A percentile compares a stretch with the other conserved stretches of the same genome.
Conservation (phyloP, 1,284 basidiomycete genomes). For the Apiotrichum porosum region DNA sequence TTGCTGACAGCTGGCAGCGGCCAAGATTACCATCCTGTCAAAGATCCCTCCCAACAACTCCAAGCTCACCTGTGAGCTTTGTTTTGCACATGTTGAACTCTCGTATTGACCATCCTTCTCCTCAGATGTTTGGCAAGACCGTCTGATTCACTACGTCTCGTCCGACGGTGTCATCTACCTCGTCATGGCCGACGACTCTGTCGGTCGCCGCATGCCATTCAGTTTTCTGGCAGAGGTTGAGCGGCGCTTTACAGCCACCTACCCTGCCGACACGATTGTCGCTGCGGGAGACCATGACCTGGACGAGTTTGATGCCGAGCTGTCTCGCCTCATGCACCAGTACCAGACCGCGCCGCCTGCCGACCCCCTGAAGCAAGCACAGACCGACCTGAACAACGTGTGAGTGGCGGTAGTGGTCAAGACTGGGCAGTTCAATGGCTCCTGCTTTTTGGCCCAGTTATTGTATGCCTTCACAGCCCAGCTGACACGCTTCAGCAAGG, state of each 20-base stretch:
- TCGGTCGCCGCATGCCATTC: constrained; percentile 87
- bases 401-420: constrained; percentile 17
- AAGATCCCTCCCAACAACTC: constrained; percentile 55
- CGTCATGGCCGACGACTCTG: constrained; percentile 88
- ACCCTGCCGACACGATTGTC: constrained; percentile 46
- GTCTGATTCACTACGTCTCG: constrained; percentile 91
- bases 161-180: constrained; percentile 81
- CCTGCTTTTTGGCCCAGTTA: too few relatives aligned
- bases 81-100: not conserved
- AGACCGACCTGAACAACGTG: constrained; percentile 83
- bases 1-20: constrained; percentile 50
- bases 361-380: constrained; percentile 88
- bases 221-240: constrained; percentile 85
- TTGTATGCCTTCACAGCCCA: too few relatives aligned
- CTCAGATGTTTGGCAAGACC: constrained; percentile 83
- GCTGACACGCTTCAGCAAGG: constrained; percentile 54
- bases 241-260: constrained; percentile 63
- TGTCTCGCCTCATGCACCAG: constrained; percentile 66
- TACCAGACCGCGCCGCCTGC: constrained; percentile 84
- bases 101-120: too few relatives aligned
- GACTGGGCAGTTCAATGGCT: too few relatives aligned
- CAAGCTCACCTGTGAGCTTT: constrained; percentile 15
- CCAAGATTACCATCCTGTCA: constrained; percentile 83
- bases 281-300: constrained; percentile 50
- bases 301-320: constrained; percentile 48